Conservation (phyloP, 768 basidiomycete genomes). For the Boletus subparvulus region DNA sequence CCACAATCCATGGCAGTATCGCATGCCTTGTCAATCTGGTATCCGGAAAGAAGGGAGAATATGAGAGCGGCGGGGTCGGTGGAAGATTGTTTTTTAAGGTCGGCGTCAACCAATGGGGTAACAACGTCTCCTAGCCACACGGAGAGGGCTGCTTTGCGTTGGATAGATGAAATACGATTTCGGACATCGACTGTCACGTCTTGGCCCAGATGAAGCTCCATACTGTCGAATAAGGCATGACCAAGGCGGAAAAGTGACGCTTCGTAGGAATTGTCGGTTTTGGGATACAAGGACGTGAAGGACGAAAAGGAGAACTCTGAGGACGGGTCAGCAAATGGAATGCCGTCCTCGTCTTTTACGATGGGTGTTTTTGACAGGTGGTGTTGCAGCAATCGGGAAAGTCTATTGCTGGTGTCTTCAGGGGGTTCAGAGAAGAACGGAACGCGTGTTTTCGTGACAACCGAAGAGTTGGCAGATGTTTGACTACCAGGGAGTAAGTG, state of each 20-base stretch:
- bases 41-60: conserved; percentile 81
- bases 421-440: conserved; percentile 38
- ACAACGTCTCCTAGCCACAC: conserved; percentile 82
- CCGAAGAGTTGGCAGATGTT: conserved; percentile 60
- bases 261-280: conserved; percentile 69
- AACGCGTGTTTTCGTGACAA: conserved; percentile 51
- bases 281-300: conserved; percentile 68
- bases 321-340: conserved; percentile 69
- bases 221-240: conserved; percentile 81
- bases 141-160: conserved; percentile 77
- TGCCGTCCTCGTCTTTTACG: conserved; percentile 61
- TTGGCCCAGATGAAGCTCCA: conserved; percentile 60
- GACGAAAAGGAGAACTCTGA: conserved; percentile 71
- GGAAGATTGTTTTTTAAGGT: conserved; percentile 53
- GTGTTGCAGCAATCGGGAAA: conserved; percentile 68
- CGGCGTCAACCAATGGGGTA: conserved; percentile 66
- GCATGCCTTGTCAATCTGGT: conserved; percentile 85
- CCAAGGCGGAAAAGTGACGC: conserved; percentile 88
- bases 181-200: conserved; percentile 59
- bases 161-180: conserved; percentile 57
- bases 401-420: conserved; percentile 39
- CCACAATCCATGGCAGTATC: conserved; percentile 70
- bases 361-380: conserved; percentile 76
- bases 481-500: conserved; percentile 36
- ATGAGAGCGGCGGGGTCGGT: conserved; percentile 49